These are phyloP conservation scores for Stipa capillata DNA, from an alignment of 176 grass and related monocot genomes.

Conservation along the genomic window DNA sequence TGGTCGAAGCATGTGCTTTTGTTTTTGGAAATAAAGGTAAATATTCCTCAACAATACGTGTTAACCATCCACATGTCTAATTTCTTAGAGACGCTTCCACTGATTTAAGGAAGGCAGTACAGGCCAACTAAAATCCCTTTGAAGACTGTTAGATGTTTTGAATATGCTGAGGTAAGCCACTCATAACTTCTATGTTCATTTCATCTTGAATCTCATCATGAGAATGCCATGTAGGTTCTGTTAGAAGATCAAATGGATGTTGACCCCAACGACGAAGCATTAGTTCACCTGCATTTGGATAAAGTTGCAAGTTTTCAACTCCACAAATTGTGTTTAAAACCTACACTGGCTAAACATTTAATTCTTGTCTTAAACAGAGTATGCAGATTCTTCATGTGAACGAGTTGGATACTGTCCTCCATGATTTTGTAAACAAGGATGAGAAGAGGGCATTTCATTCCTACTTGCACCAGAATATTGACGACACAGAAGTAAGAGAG, in stretches of 20 bases:
- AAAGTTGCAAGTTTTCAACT: conserved; percentile 39
- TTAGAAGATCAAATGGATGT: conserved; percentile 57
- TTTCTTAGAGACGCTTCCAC: conserved; percentile 3
- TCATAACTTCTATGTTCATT: background rate
- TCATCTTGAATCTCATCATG: background rate
- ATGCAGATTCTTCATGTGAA: conserved; percentile 47
- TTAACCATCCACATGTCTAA: no score
- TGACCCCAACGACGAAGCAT: conserved; percentile 46
- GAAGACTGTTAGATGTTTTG: conserved; percentile 67
- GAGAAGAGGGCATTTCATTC: conserved; percentile 54
- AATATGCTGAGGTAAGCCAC: conserved; percentile 53
- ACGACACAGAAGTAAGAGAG: conserved; percentile 50
- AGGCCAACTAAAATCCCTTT: conserved; percentile 61
- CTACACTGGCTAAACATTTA: background rate
- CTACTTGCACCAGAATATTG: conserved; percentile 37
- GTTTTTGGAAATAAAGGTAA: no score
- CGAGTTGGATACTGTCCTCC: conserved; percentile 54
- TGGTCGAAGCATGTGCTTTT: no score
- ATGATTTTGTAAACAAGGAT: conserved; percentile 61
- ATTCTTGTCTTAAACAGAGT: conserved; percentile 38
- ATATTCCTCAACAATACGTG: no score
- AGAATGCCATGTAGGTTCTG: conserved; percentile 40
- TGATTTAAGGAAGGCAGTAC: conserved; percentile 60
- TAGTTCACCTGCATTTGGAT: conserved; percentile 51
- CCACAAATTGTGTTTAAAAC: background rate